phyloP scores from a whole-genome alignment of 306 rosid species.

The Abrus pulchellus region DNA sequence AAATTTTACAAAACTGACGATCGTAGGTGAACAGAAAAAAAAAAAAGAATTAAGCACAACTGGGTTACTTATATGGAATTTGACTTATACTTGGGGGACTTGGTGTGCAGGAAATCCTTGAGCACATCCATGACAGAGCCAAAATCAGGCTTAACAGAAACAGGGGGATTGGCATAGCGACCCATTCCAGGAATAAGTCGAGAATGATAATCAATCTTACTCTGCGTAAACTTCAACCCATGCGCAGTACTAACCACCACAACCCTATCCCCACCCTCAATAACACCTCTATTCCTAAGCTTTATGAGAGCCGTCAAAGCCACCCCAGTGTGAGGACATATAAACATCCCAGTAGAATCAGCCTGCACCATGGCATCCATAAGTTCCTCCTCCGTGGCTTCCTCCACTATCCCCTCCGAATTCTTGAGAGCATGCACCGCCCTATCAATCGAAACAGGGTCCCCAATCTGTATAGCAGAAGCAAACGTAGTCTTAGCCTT shows the following conservation, averaged over 20 bases:
- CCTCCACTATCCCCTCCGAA: slow-evolving; percentile 85
- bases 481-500: slow-evolving; percentile 75
- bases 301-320: slow-evolving; percentile 75
- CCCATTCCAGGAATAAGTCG: slow-evolving; percentile 48
- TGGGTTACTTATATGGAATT: too few species aligned
- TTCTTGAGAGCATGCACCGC: slow-evolving; percentile 77
- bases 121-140: slow-evolving; percentile 57
- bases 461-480: slow-evolving; percentile 88
- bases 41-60: neutral
- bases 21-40: neutral
- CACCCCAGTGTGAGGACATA: slow-evolving; percentile 88
- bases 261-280: slow-evolving; percentile 63
- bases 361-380: slow-evolving; percentile 91
- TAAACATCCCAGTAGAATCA: slow-evolving; percentile 88
- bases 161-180: slow-evolving; percentile 44
- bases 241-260: slow-evolving; percentile 93
- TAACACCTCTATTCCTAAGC: slow-evolving; percentile 75
- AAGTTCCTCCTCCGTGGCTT: slow-evolving; percentile 78
- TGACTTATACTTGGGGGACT: slow-evolving; percentile 10
- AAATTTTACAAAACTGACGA: neutral
- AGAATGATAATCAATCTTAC: slow-evolving; percentile 55
- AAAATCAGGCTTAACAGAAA: slow-evolving; percentile 49
- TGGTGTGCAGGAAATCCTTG: slow-evolving; percentile 42
- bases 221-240: slow-evolving; percentile 77
- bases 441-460: slow-evolving; percentile 84